Evolutionary conservation across 805 yeast species (phyloP).

Genomic region (Kuraishia capsulata): DNA sequence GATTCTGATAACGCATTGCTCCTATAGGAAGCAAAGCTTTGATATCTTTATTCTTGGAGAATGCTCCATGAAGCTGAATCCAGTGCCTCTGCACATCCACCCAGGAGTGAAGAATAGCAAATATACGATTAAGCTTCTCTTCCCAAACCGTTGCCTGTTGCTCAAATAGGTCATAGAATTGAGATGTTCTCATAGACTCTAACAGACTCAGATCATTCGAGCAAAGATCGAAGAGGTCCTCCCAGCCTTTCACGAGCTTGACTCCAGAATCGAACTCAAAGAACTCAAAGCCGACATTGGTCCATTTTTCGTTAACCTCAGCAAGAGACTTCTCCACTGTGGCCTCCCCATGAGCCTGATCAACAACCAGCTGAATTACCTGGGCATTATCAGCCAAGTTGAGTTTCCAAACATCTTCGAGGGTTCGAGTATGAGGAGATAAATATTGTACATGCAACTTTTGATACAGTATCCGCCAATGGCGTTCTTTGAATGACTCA

Average conservation of each 20-base stretch:
- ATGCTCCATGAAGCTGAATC: conserved; percentile 77
- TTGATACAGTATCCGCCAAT: conserved; percentile 47
- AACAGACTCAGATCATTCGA: conserved; percentile 55
- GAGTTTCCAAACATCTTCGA: conserved; percentile 58
- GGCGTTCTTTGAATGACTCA: conserved; percentile 52
- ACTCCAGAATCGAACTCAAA: conserved; percentile 43
- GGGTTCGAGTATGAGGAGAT: conserved; percentile 14
- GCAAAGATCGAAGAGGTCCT: conserved; percentile 44
- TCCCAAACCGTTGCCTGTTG: conserved; percentile 48
- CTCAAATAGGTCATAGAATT: conserved; percentile 51
- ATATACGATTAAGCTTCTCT: conserved; percentile 39
- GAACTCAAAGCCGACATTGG: conserved; percentile 35
- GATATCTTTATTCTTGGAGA: conserved; percentile 52
- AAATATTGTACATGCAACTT: conserved; percentile 14
- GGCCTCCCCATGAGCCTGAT: conserved; percentile 66
- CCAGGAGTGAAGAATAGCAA: conserved; percentile 57
- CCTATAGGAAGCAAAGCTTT: conserved; percentile 61
- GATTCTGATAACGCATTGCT: conserved; percentile 50
- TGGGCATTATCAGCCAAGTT: conserved; percentile 35
- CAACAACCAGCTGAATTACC: conserved; percentile 37
- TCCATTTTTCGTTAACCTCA: conserved; percentile 50
- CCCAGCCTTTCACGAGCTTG: conserved; percentile 62
- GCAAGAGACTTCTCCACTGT: conserved; percentile 49
- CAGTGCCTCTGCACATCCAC: conserved; percentile 82
- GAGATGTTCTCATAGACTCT: conserved; percentile 62